Evolutionary conservation across 1,284 basidiomycete genomes (phyloP), one percentile per base, ranked within the genome.

Genomic region (Thelephora terrestris): DNA sequence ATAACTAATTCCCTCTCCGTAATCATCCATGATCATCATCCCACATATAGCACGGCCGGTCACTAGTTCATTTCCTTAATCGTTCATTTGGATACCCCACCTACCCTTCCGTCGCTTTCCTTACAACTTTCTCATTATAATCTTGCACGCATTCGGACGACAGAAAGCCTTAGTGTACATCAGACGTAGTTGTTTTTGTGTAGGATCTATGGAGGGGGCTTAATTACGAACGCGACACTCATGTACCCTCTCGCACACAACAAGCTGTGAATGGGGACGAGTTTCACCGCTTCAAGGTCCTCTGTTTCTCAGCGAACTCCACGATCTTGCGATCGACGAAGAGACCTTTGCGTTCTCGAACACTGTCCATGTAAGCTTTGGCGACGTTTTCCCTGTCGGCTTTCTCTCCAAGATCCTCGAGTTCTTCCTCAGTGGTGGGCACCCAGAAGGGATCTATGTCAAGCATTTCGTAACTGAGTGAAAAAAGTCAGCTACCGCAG

Each of bases 381-480:
- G 95, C 95, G n/a, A 97, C 72, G 63, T 99, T 99, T 18, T 84
- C 81, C 46, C 90, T 74, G 62, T 99, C 96, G 2, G 94, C 86
- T 64, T 97, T 96, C 62, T 95, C 91, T 43, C 96, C 96, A 7
- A 99, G 72, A 64, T 98, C 95, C 66, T 99, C 96, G 38, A 99
- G 73, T 60, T 99, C 96, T 63, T 97, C 96, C 59, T 96, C 89
- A 0, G 96, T 99, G 7, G 91, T 92, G 0, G 96, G 96, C 0
- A 99, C 94, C 96, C 96, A 99, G 73, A 95, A 99, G 2, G 96
- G 96, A 70, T 99, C 93, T 57, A 85, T 79, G 65, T 93, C 89
- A 25, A 96, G 74, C 57, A 91, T 74, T 63, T 95, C 90, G 64
- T 90, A 91, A 40, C 86, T 88, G 54, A 14, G n/a, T n/a, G 9